Percentiles rank a stretch among this genome's conserved stretches.
Conservation (phyloP, 352 stramenopile species). For the Globisporangium ultimum region DNA sequence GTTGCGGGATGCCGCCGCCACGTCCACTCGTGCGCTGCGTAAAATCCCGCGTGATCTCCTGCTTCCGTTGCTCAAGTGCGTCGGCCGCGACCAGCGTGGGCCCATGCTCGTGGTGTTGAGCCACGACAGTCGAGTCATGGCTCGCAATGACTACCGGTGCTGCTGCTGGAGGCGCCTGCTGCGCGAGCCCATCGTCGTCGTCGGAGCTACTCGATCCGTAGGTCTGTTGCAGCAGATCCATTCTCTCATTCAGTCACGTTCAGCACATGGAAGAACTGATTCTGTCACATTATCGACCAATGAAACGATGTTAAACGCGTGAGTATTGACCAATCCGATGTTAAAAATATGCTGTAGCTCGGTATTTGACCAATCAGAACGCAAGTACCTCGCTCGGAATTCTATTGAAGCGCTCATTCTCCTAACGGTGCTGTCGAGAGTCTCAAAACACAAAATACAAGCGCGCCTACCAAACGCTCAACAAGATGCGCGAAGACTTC, state of each 20-base stretch:
- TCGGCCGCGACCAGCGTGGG: background rate
- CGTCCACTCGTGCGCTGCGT: background rate
- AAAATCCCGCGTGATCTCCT: slow-evolving; percentile 1
- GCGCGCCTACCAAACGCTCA: background rate
- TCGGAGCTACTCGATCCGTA: slow-evolving; percentile 10
- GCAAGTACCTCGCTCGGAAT: background rate
- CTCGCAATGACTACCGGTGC: background rate
- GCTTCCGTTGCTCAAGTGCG: slow-evolving; percentile 1
- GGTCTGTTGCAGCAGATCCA: slow-evolving; percentile 12
- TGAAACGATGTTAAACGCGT: background rate
- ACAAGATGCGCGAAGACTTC: slow-evolving; percentile 28
- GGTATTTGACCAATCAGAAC: background rate
- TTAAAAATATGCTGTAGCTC: background rate
- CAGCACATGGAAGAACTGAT: background rate
- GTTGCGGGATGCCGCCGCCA: no score
- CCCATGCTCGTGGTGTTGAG: background rate
- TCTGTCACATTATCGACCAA: background rate
- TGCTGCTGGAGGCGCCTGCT: background rate
- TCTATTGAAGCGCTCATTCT: background rate
- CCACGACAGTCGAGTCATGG: background rate
- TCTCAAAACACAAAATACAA: background rate
- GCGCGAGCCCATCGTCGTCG: background rate
- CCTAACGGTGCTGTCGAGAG: background rate
- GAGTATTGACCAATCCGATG: background rate
- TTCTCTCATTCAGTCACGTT: slow-evolving; percentile 1